A percentile compares a stretch with the other conserved stretches of the same genome.
Evolutionary conservation across 1,284 basidiomycete species (phyloP).

Genomic region (Heterobasidion annosum): DNA sequence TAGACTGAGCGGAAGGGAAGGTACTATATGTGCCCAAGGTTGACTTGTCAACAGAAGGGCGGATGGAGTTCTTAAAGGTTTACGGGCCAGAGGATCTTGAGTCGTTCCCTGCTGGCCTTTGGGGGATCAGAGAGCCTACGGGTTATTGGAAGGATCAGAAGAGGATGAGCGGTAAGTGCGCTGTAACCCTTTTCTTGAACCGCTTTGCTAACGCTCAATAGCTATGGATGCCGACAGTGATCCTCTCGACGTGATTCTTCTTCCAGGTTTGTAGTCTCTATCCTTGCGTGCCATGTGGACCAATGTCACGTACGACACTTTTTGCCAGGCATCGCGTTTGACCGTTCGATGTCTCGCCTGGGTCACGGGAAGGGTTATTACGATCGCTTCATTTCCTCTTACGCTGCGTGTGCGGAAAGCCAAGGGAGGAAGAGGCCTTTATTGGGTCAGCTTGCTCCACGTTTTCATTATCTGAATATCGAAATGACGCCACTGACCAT

Average conservation of each 20-base stretch:
- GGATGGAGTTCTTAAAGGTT: slow-evolving; percentile 61
- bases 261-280: slow-evolving; percentile 42
- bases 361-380: slow-evolving; percentile 80
- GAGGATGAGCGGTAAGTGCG: slow-evolving; percentile 41
- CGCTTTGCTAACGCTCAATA: slow-evolving; percentile 14
- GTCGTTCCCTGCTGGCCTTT: slow-evolving; percentile 46
- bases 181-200: slow-evolving; percentile 1
- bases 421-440: slow-evolving; percentile 32
- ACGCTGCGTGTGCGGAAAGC: slow-evolving; percentile 24
- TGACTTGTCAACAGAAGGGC: slow-evolving; percentile 27
- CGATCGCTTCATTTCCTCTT: slow-evolving; percentile 58
- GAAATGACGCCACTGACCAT: slow-evolving; percentile 9
- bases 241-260: slow-evolving; percentile 53
- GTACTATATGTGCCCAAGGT: slow-evolving; percentile 64
- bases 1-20: not conserved
- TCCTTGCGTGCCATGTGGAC: not conserved
- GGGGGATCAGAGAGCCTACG: slow-evolving; percentile 69
- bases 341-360: slow-evolving; percentile 56
- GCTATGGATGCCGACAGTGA: slow-evolving; percentile 33
- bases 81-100: slow-evolving; percentile 49
- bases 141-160: slow-evolving; percentile 29
- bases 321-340: slow-evolving; percentile 63
- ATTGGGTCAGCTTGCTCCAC: slow-evolving; percentile 33
- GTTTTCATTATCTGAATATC: not conserved
- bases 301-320: not conserved